These are phyloP conservation scores for Ilyonectria sp. DNA, from an alignment of 2,329 filamentous ascomycete species.

Conservation along the genomic window DNA sequence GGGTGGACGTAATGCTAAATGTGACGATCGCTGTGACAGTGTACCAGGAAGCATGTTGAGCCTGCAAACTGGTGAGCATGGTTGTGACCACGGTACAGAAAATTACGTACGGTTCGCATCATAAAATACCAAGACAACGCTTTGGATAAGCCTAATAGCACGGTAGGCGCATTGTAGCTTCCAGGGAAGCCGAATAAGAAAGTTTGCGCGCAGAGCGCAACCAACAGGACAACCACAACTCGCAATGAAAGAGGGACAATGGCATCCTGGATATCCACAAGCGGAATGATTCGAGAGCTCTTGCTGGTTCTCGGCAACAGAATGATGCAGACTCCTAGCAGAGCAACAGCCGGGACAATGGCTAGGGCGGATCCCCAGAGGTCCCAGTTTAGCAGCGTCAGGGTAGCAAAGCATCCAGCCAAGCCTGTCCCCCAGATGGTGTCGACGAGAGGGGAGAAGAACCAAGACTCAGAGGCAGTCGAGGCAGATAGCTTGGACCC, in stretches of 20 bases:
- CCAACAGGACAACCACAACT: conserved; percentile 35
- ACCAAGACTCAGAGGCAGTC: background rate
- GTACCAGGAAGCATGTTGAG: conserved; percentile 51
- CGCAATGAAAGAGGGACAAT: conserved; percentile 46
- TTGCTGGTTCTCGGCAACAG: conserved; percentile 31
- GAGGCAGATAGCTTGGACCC: background rate
- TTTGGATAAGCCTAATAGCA: conserved; percentile 50
- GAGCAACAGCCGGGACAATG: conserved; percentile 44
- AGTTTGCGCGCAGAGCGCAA: conserved; percentile 22
- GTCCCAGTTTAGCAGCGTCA: conserved; percentile 50
- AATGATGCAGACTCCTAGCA: conserved; percentile 50
- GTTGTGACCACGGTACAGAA: accelerated
- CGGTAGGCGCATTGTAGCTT: conserved; percentile 21
- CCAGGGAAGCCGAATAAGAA: conserved; percentile 45
- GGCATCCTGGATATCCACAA: conserved; percentile 45
- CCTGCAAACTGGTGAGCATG: conserved; percentile 36
- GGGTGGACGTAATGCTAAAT: conserved; percentile 52
- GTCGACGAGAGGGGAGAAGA: background rate
- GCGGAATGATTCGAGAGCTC: background rate
- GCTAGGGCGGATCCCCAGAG: conserved; percentile 43
- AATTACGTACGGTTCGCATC: conserved; percentile 48
- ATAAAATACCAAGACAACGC: conserved; percentile 54
- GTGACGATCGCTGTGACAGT: conserved; percentile 48
- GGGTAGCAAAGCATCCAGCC: conserved; percentile 9
- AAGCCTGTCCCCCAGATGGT: conserved; percentile 10